Conservation (phyloP, 225 moss, liverwort and hornwort genomes). For the Thuidium tamariscinum region DNA sequence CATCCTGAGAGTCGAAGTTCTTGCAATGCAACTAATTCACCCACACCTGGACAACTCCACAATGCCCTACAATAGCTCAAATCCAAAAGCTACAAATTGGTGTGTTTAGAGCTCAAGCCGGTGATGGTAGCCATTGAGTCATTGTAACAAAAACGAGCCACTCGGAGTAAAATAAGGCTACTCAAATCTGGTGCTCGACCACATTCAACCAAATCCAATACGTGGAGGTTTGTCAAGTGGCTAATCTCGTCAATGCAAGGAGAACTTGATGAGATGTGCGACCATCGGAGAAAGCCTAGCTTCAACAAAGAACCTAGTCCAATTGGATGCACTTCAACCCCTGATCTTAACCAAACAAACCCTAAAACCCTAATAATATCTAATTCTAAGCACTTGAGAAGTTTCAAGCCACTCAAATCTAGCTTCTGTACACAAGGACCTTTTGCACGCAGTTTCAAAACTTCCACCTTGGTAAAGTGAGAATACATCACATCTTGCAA, state of each 20-base stretch:
- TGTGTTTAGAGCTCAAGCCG: not conserved
- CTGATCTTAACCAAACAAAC: no score
- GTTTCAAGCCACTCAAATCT: not conserved
- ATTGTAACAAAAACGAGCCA: fast-evolving
- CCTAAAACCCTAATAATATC: no score
- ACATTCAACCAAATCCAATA: not conserved
- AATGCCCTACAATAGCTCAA: fast-evolving
- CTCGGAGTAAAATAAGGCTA: not conserved
- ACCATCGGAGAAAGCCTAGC: not conserved
- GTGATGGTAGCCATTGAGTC: not conserved
- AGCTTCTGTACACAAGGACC: not conserved
- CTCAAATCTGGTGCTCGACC: fast-evolving
- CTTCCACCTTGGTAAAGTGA: fast-evolving
- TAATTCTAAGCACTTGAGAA: not conserved
- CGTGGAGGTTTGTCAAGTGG: not conserved
- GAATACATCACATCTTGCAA: not conserved
- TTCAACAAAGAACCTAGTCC: not conserved
- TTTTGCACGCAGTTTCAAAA: fast-evolving
- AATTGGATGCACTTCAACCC: no score
- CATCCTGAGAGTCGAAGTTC: fast-evolving
- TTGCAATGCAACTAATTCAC: not conserved
- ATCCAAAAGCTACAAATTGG: not conserved
- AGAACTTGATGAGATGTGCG: fast-evolving
- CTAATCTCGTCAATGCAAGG: not conserved
- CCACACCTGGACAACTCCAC: not conserved